Evolutionary conservation across 2,329 filamentous ascomycete genomes (phyloP).

Genomic region (Paracamarosporium sp.): DNA sequence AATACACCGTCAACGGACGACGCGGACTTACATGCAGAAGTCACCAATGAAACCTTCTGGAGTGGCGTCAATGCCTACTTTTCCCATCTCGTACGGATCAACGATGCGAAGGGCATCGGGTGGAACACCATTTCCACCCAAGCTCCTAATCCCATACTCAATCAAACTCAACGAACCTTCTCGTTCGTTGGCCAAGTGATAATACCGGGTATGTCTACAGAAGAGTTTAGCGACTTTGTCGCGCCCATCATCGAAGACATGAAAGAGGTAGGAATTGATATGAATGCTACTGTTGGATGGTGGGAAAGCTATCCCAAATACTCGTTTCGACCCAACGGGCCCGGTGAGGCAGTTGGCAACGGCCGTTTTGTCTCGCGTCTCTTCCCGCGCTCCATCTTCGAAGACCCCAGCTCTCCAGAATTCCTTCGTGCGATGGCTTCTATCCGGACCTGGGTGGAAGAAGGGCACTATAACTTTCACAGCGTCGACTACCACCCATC

Average conservation of each 20-base stretch:
- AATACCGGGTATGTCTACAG: conserved; percentile 21
- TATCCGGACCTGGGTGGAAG: conserved; percentile 32
- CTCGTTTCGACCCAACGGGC: conserved; percentile 22
- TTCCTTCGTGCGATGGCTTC: conserved; percentile 26
- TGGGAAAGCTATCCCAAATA: conserved; percentile 27
- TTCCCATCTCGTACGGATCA: conserved; percentile 29
- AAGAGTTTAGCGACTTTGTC: conserved; percentile 24
- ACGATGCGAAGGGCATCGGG: conserved; percentile 29
- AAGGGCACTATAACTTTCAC: conserved; percentile 34
- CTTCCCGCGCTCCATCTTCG: conserved; percentile 38
- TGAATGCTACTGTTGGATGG: conserved; percentile 23
- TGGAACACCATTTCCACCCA: conserved; percentile 29
- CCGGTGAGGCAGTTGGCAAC: conserved; percentile 22
- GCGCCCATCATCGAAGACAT: conserved; percentile 29
- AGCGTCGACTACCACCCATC: conserved; percentile 36
- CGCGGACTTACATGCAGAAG: conserved; percentile 20
- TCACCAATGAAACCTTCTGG: conserved; percentile 34
- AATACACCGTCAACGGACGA: conserved; percentile 21
- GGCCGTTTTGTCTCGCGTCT: conserved; percentile 37
- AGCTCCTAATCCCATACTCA: conserved; percentile 9
- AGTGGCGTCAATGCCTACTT: conserved; percentile 28
- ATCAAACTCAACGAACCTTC: conserved; percentile 18
- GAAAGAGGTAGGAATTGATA: conserved; percentile 21
- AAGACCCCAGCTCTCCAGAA: conserved; percentile 17
- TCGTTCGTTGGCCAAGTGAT: conserved; percentile 22